Evolutionary conservation across 306 rosid genomes (phyloP), one percentile per base, ranked within the genome.

Genomic region (Cucumis hystrix): DNA sequence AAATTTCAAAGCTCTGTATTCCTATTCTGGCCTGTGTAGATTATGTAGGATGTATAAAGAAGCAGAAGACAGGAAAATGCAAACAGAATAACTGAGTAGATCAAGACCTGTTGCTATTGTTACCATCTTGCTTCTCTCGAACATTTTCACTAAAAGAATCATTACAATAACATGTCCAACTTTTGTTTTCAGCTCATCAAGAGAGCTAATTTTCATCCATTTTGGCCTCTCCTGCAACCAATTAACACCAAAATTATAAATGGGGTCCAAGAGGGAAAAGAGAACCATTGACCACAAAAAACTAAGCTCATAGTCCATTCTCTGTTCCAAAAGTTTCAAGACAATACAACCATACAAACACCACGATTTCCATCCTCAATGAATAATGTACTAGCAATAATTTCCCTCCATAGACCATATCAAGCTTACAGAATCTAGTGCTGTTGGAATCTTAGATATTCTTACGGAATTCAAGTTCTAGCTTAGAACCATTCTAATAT

Each of bases 121-220:
- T 59, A 94, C 98, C 98, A 94, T 90, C 86, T 90, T 92, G 91
- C 97, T 94, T 83, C 98, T 87, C 91, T 95, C 98, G 79, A 94
- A 94, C 98, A 94, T 94, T 86, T 92, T 95, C 12, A 92, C 97
- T 14, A 95, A 86, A 78, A 95, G 96, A 89, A 95, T 95, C 98
- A 95, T 92, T 20, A 95, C 98, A 75, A 92, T 92, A 14, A 95
- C 97, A 54, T 95, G 98, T 13, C 97, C 98, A 74, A 95, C 97
- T 67, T 95, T 95, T 3, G 97, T 95, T 87, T 95, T 95, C 87
- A 95, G 77, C 82, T 95, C 98, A 73, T 90, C 97, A 17, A 95
- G 91, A 33, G 97, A 92, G 87, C 92, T 83, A 21, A 95, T 92
- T 86, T 90, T 89, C 98, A 95, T 95, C 96, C 97, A 92, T 57